Evolutionary conservation across 225 moss, liverwort and hornwort species (phyloP).

Genomic region (Pleurozium schreberi): DNA sequence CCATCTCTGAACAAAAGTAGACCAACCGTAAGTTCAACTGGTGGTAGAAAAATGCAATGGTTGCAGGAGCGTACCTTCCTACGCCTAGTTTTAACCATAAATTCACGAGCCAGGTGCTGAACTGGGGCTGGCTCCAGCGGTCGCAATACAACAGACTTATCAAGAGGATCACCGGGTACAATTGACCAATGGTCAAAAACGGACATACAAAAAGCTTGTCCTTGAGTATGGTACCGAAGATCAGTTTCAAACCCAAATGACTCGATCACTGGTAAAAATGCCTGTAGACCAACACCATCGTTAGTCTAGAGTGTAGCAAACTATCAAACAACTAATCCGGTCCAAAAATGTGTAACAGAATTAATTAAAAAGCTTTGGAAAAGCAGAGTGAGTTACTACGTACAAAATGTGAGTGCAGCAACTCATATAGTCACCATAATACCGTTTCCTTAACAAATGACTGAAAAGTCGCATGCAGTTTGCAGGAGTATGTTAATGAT

Average conservation of each 20-base stretch:
- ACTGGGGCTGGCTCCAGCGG: conserved; percentile 96
- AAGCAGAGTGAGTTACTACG: background rate
- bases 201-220: conserved; percentile 87
- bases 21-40: background rate
- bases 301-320: background rate
- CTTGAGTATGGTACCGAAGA: conserved; percentile 94
- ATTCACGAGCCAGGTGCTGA: conserved; percentile 90
- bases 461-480: background rate
- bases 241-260: conserved; percentile 98
- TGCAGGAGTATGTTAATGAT: background rate
- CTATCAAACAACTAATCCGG: background rate
- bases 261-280: conserved; percentile 93
- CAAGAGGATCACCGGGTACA: conserved; percentile 91
- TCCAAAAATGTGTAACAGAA: background rate
- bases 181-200: conserved; percentile 99
- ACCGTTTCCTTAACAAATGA: background rate
- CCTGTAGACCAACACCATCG: conserved; percentile 30
- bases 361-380: background rate
- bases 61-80: conserved; percentile 54
- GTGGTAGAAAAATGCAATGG: background rate
- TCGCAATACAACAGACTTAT: conserved; percentile 84
- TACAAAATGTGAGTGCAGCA: background rate
- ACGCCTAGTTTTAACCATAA: conserved; percentile 96
- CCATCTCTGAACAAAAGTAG: background rate
- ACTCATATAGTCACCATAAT: background rate